Percentiles rank a stretch among this genome's conserved stretches.
Conservation (phyloP, 2,329 filamentous ascomycete species). For the Metarhizium guizhouense region DNA sequence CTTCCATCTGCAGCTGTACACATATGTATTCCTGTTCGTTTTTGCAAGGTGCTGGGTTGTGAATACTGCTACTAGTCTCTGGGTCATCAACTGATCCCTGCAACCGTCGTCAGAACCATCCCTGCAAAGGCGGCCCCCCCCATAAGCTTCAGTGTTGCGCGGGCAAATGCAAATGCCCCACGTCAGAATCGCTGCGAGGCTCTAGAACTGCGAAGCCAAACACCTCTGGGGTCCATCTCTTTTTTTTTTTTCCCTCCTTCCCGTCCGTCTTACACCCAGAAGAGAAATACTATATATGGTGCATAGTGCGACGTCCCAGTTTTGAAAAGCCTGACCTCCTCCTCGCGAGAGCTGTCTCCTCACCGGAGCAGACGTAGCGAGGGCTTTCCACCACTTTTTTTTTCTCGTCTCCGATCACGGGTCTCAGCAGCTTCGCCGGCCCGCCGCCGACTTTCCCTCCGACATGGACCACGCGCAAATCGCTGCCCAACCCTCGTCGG, state of each 20-base stretch:
- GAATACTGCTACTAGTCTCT: not conserved
- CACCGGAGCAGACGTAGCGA: slow-evolving; percentile 2
- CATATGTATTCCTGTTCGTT: no score
- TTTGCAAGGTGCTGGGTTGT: no score
- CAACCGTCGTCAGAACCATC: not conserved
- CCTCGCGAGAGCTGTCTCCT: slow-evolving; percentile 2
- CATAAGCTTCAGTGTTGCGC: not conserved
- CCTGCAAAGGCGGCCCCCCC: not conserved
- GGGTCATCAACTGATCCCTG: not conserved
- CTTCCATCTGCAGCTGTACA: not conserved
- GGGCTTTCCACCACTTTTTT: not conserved
- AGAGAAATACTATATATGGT: not conserved
- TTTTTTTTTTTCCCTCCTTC: not conserved
- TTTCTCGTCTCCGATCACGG: not conserved
- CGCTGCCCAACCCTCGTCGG: slow-evolving; percentile 16
- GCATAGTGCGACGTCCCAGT: not conserved
- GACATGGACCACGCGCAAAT: slow-evolving; percentile 23
- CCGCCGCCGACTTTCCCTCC: not conserved
- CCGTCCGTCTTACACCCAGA: not conserved
- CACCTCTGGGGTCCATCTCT: not conserved
- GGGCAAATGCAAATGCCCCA: slow-evolving; percentile 4
- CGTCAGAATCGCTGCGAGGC: slow-evolving; percentile 4
- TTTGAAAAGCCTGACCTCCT: not conserved
- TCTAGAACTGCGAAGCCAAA: not conserved
- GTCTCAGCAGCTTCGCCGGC: not conserved